Conservation (phyloP, 2,329 filamentous ascomycete species). For the Ampelomyces quisqualis region DNA sequence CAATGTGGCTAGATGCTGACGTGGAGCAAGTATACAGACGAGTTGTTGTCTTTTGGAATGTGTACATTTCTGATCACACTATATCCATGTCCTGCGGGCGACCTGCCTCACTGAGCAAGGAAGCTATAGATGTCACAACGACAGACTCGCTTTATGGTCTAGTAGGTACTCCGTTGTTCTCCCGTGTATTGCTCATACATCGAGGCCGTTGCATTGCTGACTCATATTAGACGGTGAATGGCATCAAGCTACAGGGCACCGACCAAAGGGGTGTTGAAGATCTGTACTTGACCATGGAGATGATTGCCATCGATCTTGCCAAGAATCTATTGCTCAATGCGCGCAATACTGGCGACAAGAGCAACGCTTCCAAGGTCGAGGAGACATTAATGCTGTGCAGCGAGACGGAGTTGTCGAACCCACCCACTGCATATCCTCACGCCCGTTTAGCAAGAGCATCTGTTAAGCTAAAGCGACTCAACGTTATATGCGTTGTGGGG, state of each 20-base stretch:
- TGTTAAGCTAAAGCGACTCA: not conserved
- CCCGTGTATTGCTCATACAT: no score
- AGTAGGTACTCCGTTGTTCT: constrained; percentile 19
- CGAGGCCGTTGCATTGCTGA: not conserved
- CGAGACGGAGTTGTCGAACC: no score
- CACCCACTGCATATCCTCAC: not conserved
- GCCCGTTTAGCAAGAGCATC: not conserved
- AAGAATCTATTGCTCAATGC: no score
- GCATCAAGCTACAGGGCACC: no score
- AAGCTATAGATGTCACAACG: constrained; percentile 29
- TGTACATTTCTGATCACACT: constrained; percentile 29
- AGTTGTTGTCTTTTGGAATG: constrained; percentile 33
- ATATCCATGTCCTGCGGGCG: constrained; percentile 36
- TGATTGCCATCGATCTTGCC: no score
- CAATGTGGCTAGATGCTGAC: constrained; percentile 17
- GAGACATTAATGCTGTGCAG: no score
- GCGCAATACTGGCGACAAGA: no score
- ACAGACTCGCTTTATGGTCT: constrained; percentile 20
- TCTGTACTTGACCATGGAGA: no score
- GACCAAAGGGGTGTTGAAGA: no score
- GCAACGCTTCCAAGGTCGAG: no score
- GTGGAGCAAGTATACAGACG: constrained; percentile 23
- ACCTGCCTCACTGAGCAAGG: constrained; percentile 32
- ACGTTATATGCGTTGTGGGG: not conserved
- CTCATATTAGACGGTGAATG: not conserved